Percentiles rank a stretch among this genome's conserved stretches.
These are phyloP conservation scores for Russula brevipes DNA, from an alignment of 768 basidiomycete genomes.

Conservation along the genomic window DNA sequence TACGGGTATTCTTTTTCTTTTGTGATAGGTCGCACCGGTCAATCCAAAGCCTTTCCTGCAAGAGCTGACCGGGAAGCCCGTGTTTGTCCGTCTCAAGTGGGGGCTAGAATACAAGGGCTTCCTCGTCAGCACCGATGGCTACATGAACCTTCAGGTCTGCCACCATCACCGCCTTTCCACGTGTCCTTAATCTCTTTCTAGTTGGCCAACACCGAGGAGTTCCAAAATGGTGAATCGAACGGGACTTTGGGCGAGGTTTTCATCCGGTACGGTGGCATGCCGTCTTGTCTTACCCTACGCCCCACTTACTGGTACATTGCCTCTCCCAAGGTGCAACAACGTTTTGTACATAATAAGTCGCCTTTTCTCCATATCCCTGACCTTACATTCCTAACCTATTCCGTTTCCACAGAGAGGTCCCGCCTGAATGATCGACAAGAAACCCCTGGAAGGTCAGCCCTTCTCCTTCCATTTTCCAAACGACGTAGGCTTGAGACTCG, in stretches of 20 bases:
- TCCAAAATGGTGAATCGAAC: conserved; percentile 91
- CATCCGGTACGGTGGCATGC: conserved; percentile 63
- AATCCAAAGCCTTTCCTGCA: conserved; percentile 99
- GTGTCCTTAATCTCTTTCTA: conserved; percentile 32
- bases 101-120: conserved; percentile 99
- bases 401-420: conserved; percentile 22
- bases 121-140: conserved; percentile 96
- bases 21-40: conserved; percentile 72
- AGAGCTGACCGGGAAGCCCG: conserved; percentile 95
- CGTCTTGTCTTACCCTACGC: conserved; percentile 3
- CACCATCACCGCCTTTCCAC: not conserved
- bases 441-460: not conserved
- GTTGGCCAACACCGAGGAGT: conserved; percentile 99
- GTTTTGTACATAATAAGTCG: conserved; percentile 91
- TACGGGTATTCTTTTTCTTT: not conserved
- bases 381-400: conserved; percentile 1
- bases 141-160: conserved; percentile 96
- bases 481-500: conserved; percentile 1
- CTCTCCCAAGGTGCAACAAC: conserved; percentile 75
- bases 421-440: conserved; percentile 16
- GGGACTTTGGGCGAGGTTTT: conserved; percentile 98
- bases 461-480: not conserved
- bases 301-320: conserved; percentile 23
- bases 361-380: conserved; percentile 14
- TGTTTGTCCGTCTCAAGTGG: conserved; percentile 96